Base-by-base conservation (phyloP, 2,329 filamentous ascomycete genomes). In the Stemphylium lycopersici region DNA sequence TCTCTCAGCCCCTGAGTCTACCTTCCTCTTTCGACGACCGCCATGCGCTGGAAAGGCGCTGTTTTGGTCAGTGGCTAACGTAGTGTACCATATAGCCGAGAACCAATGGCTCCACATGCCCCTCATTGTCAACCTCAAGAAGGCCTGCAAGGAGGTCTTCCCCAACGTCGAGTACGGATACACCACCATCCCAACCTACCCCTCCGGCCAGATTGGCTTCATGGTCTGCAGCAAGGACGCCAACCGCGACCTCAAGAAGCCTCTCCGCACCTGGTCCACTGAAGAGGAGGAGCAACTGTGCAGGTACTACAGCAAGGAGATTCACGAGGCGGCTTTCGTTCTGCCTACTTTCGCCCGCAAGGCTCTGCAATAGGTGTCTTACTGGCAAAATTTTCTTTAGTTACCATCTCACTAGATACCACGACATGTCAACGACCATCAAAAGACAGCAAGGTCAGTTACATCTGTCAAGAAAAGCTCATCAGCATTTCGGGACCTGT, bases 191-290 rank as follows among this genome's bases (percentile, higher is more conserved):
- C 95, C 95, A 56, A 99, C 95, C 75, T 99, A 99, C 84, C 95
- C 95, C 65, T 96, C 91, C 52, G 95, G 95, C 76, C 95, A 99
- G 83, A 99, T 99, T 73, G 95, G 95, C 76, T 99, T 99, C 88
- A 97, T 99, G 93, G 91, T 99, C 75, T 98, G 95, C 88, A 90
- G 85, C 88, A 98, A 99, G 87, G 93, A 98, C 76, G 82, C 87
- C 76, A 87, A 80, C 74, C 86, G 88, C 77, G 85, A 99, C 79
- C 85, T 98, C 75, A 91, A 85, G 78, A 90, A 88, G 79, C 95
- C 95, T 48, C 74, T 97, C 59, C 89, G 95, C 73, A 83, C 80
- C 69, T 96, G 92, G 89, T 83, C 86, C 61, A 76, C 83, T 62
- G 93, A 96, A 80, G 92, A 98, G 80, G 95, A 99, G 85, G 88